Evolutionary conservation across 2,329 filamentous ascomycete species (phyloP).

Genomic region (Ciborinia camelliae): DNA sequence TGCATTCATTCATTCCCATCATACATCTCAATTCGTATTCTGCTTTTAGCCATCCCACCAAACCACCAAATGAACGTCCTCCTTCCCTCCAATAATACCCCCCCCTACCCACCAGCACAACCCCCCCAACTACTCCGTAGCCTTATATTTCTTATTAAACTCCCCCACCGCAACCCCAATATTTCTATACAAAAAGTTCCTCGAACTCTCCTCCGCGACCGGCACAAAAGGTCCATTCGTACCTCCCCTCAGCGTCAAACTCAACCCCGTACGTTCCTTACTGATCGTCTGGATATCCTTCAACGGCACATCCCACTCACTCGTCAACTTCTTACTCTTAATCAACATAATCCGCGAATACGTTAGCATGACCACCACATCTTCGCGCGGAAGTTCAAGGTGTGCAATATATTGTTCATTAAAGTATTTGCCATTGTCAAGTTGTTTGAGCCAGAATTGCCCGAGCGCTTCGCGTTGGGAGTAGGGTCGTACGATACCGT

Average conservation of each 20-base stretch:
- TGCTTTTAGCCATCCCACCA: neutral
- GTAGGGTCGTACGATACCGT: slow-evolving; percentile 93
- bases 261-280: slow-evolving; percentile 93
- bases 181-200: slow-evolving; percentile 62
- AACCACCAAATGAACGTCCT: slow-evolving; percentile 36
- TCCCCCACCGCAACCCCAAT: slow-evolving; percentile 64
- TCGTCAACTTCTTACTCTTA: slow-evolving; percentile 76
- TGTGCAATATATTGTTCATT: slow-evolving; percentile 97
- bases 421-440: slow-evolving; percentile 97
- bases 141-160: slow-evolving; percentile 57
- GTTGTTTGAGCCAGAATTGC: slow-evolving; percentile 98
- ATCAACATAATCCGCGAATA: slow-evolving; percentile 87
- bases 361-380: slow-evolving; percentile 86
- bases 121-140: slow-evolving; percentile 32
- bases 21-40: neutral
- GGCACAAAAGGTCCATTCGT: slow-evolving; percentile 94
- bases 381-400: slow-evolving; percentile 82
- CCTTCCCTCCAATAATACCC: no score
- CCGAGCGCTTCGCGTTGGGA: slow-evolving; percentile 91
- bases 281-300: slow-evolving; percentile 96
- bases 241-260: slow-evolving; percentile 81
- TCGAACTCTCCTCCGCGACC: slow-evolving; percentile 77
- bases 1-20: neutral
- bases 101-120: slow-evolving; percentile 33
- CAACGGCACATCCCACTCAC: slow-evolving; percentile 93